Evolutionary conservation across 495 filamentous ascomycete species (phyloP).

Genomic region (Aspergillus saccharolyticus): DNA sequence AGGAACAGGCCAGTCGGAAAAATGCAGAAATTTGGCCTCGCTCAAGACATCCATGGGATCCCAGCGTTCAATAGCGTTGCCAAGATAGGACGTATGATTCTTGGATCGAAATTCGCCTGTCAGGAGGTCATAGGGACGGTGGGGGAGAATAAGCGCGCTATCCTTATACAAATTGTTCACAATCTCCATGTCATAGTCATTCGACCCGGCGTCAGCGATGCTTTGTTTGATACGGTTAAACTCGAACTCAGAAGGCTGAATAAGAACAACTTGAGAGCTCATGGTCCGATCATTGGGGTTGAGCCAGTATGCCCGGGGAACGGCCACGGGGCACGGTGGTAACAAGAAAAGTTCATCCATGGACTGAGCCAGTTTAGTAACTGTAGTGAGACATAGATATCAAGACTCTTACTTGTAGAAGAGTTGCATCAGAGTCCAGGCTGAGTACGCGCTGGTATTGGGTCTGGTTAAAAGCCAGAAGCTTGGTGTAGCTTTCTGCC

Average conservation of each 20-base stretch:
- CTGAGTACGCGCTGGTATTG: conserved; percentile 55
- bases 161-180: conserved; percentile 57
- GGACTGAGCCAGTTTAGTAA: conserved; percentile 13
- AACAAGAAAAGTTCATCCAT: conserved; percentile 63
- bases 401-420: conserved; percentile 34
- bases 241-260: conserved; percentile 46
- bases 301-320: conserved; percentile 60
- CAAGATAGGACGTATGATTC: conserved; percentile 52
- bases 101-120: conserved; percentile 56
- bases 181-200: conserved; percentile 62
- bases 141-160: conserved; percentile 58
- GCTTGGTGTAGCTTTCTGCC: conserved; percentile 55
- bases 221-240: conserved; percentile 44
- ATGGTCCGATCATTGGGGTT: conserved; percentile 40
- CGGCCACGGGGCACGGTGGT: conserved; percentile 46
- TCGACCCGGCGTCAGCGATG: conserved; percentile 19
- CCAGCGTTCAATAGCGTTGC: conserved; percentile 51
- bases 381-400: not conserved
- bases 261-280: conserved; percentile 51
- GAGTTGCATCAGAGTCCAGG: conserved; percentile 56
- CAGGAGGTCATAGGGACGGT: conserved; percentile 57
- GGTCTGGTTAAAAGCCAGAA: conserved; percentile 61
- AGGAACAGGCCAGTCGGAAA: conserved; percentile 57
- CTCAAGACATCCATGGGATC: conserved; percentile 50
- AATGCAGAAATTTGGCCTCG: conserved; percentile 64